Conservation (phyloP, 177 flowering plant genomes). For the Vitis hybrid region DNA sequence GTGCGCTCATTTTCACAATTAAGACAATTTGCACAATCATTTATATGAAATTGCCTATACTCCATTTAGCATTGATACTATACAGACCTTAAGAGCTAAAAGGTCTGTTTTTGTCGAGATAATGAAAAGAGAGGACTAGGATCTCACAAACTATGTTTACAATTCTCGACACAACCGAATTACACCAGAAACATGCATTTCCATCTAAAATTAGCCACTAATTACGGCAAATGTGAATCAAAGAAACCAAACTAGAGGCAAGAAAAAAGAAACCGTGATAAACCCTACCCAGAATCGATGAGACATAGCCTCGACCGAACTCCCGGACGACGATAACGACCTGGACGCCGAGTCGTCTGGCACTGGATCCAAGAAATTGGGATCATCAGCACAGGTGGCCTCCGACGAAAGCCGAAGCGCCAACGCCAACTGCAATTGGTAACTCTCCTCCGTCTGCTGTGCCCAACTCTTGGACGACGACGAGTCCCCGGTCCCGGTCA, state of each 20-base stretch:
- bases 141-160: too few species aligned
- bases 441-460: slow-evolving; percentile 98
- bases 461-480: slow-evolving; percentile 89
- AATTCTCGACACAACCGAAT: neutral
- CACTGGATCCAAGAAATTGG: slow-evolving; percentile 81
- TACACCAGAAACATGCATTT: neutral
- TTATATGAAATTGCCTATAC: too few species aligned
- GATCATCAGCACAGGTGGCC: slow-evolving; percentile 89
- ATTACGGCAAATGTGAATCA: neutral
- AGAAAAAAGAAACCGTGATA: neutral
- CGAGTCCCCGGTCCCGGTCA: slow-evolving; percentile 29
- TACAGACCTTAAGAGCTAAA: too few species aligned
- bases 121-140: too few species aligned
- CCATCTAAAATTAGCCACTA: neutral
- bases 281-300: slow-evolving; percentile 90
- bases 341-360: slow-evolving; percentile 53
- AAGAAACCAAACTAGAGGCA: neutral
- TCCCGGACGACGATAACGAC: slow-evolving; percentile 21
- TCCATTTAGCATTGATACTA: too few species aligned
- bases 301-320: slow-evolving; percentile 62
- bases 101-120: too few species aligned
- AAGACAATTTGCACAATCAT: too few species aligned
- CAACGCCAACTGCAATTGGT: slow-evolving; percentile 87
- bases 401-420: slow-evolving; percentile 84
- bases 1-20: too few species aligned